These are phyloP conservation scores for Neoboletus magnificus DNA, from an alignment of 768 basidiomycete species.

Conservation along the genomic window DNA sequence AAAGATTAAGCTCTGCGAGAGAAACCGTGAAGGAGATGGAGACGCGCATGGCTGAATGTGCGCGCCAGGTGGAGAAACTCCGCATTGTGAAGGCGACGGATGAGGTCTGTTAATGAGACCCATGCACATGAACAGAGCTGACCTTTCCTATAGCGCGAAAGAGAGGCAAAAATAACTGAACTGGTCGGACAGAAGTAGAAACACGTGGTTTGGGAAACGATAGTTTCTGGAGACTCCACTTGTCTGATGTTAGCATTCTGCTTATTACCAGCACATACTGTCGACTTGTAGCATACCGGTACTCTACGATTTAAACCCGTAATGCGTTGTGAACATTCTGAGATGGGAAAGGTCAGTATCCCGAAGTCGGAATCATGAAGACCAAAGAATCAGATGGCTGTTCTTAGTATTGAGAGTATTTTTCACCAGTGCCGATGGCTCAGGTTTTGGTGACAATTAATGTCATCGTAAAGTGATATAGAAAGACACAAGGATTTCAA, in stretches of 20 bases:
- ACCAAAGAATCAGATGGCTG: conserved; percentile 30
- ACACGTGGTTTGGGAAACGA: background rate
- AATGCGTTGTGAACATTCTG: background rate
- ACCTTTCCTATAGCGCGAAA: conserved; percentile 42
- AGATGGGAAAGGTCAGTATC: conserved; percentile 12
- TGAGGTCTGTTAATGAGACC: conserved; percentile 39
- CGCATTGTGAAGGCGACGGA: conserved; percentile 64
- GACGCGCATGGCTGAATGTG: conserved; percentile 63
- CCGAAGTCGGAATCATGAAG: background rate
- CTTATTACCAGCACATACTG: background rate
- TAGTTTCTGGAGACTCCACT: too few species aligned
- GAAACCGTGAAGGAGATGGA: conserved; percentile 57
- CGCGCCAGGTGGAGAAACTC: conserved; percentile 68
- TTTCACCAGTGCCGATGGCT: conserved; percentile 34
- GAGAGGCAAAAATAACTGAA: conserved; percentile 47
- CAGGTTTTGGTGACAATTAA: conserved; percentile 23
- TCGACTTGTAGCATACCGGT: background rate
- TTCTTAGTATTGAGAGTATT: conserved; percentile 30
- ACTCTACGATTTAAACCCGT: background rate
- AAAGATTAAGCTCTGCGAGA: conserved; percentile 48
- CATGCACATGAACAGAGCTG: background rate
- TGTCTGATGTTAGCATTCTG: background rate
- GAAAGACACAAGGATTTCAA: background rate
- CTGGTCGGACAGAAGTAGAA: conserved; percentile 24
- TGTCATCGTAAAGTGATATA: conserved; percentile 17